Percentiles rank a stretch among this genome's conserved stretches.
phyloP scores from a whole-genome alignment of 345 rosid genomes.

The Capsella bursapastoris region DNA sequence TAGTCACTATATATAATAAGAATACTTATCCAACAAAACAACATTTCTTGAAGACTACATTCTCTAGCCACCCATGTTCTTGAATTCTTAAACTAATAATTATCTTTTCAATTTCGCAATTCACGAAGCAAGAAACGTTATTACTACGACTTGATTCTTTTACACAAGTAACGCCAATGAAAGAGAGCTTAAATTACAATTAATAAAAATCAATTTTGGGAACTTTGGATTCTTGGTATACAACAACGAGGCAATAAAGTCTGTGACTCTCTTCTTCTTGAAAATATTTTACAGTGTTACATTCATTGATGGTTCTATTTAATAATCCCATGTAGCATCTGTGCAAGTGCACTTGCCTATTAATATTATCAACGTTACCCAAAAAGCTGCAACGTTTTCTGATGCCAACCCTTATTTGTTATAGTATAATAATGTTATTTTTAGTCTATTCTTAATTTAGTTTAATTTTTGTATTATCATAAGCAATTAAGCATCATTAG shows the following conservation, averaged over 20 bases:
- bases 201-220: constrained; percentile 30
- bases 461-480: constrained; percentile 25
- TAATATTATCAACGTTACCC: constrained; percentile 13
- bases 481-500: constrained; percentile 23
- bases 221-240: constrained; percentile 60
- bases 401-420: constrained; percentile 26
- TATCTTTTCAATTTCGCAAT: constrained; percentile 15
- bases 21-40: not conserved
- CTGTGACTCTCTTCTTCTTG: constrained; percentile 44
- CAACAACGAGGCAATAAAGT: constrained; percentile 40
- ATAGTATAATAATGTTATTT: constrained; percentile 11
- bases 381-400: constrained; percentile 43
- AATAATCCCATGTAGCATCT: constrained; percentile 38
- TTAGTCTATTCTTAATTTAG: constrained; percentile 34
- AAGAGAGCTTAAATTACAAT: constrained; percentile 12
- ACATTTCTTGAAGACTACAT: constrained; percentile 29
- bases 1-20: not conserved
- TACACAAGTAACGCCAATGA: constrained; percentile 53
- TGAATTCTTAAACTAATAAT: not conserved
- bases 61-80: constrained; percentile 29
- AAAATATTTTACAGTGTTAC: constrained; percentile 30
- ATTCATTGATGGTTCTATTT: constrained; percentile 13
- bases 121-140: constrained; percentile 14
- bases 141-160: not conserved
- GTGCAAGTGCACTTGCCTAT: constrained; percentile 37